Conservation (phyloP, 1,284 basidiomycete species). For the Cystobasidium sp. region DNA sequence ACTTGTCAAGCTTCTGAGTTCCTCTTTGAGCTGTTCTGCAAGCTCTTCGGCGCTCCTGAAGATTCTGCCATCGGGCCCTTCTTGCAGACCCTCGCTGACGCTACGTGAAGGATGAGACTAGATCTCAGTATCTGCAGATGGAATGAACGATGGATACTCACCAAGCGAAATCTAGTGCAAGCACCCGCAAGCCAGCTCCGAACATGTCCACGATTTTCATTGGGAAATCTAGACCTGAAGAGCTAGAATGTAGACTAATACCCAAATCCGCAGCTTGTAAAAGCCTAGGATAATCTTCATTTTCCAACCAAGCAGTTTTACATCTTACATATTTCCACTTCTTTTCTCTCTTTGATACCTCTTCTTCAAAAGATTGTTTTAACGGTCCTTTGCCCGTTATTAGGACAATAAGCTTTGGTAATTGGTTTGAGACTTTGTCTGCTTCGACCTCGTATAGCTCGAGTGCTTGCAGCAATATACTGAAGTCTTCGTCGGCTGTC, state of each 20-base stretch:
- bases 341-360: conserved; percentile 66
- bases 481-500: conserved; percentile 97
- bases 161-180: conserved; percentile 86
- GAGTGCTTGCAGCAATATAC: conserved; percentile 76
- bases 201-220: conserved; percentile 99
- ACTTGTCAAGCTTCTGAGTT: conserved; percentile 70
- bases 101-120: conserved; percentile 58
- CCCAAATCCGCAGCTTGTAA: conserved; percentile 90
- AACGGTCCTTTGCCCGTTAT: conserved; percentile 93
- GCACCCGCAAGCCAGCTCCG: conserved; percentile 90
- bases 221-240: conserved; percentile 87
- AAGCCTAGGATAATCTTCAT: conserved; percentile 83
- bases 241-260: conserved; percentile 86
- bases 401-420: conserved; percentile 73
- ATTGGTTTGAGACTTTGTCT: conserved; percentile 66
- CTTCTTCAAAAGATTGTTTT: conserved; percentile 71
- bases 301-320: conserved; percentile 83
- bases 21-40: conserved; percentile 69
- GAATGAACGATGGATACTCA: conserved; percentile 57
- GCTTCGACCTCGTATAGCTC: conserved; percentile 70
- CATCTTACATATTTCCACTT: conserved; percentile 77
- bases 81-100: conserved; percentile 81
- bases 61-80: conserved; percentile 78
- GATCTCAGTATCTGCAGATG: neutral
- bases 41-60: conserved; percentile 75